Evolutionary conservation across 345 rosid species (phyloP).

Genomic region (Rhizophora apiculata): DNA sequence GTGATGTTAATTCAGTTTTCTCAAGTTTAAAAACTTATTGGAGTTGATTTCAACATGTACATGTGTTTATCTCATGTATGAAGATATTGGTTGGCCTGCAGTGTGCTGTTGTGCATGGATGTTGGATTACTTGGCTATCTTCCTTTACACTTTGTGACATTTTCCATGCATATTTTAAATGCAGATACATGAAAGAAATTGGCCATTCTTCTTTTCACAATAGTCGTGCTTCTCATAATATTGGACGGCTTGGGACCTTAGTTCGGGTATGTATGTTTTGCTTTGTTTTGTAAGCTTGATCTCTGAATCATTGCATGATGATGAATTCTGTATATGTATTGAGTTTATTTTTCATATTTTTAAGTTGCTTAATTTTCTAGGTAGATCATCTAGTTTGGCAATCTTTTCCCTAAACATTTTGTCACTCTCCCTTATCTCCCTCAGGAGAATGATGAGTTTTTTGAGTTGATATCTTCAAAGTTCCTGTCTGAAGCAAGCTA

Average conservation of each 20-base stretch:
- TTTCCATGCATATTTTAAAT: background rate
- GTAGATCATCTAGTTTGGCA: slow-evolving; percentile 11
- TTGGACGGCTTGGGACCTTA: slow-evolving; percentile 76
- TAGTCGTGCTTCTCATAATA: slow-evolving; percentile 66
- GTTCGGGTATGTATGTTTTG: slow-evolving; percentile 50
- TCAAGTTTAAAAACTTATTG: no score
- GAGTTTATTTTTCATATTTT: background rate
- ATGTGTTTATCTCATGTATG: no score
- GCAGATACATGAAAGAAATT: slow-evolving; percentile 59
- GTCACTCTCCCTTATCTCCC: background rate
- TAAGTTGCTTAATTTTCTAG: background rate
- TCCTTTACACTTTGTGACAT: background rate
- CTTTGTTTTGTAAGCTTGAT: background rate
- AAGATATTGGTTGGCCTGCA: no score
- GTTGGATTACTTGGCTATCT: background rate
- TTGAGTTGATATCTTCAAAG: slow-evolving; percentile 84
- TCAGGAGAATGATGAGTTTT: slow-evolving; percentile 97
- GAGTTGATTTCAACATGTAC: no score
- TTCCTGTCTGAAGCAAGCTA: slow-evolving; percentile 73
- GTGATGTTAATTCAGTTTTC: no score
- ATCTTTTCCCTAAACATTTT: background rate
- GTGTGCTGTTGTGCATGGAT: background rate
- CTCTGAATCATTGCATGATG: background rate
- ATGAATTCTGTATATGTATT: background rate
- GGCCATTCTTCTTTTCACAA: slow-evolving; percentile 44